Evolutionary conservation across 768 basidiomycete genomes (phyloP).

Genomic region (Boletus rubropictus): DNA sequence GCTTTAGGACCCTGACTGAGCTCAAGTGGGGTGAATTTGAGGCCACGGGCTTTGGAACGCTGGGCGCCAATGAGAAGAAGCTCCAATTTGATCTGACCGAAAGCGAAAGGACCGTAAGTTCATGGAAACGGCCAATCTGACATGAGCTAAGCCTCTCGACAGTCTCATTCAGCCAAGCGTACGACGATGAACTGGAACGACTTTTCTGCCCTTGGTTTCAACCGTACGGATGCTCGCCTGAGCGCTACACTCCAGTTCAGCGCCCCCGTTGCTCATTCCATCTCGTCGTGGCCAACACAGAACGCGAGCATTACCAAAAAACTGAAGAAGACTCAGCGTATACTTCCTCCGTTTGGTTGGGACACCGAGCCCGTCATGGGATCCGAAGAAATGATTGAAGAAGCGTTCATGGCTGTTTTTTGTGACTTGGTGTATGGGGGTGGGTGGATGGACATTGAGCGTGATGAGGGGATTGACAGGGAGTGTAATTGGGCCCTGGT

Average conservation of each 20-base stretch:
- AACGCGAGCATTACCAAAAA: slow-evolving; percentile 69
- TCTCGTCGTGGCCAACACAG: slow-evolving; percentile 70
- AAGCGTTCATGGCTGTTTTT: slow-evolving; percentile 83
- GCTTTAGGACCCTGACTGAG: slow-evolving; percentile 77
- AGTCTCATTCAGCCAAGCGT: slow-evolving; percentile 70
- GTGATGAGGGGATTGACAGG: slow-evolving; percentile 64
- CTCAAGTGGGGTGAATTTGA: slow-evolving; percentile 93
- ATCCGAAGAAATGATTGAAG: slow-evolving; percentile 78
- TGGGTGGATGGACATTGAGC: slow-evolving; percentile 79
- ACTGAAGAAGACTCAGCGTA: slow-evolving; percentile 69
- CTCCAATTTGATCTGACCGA: slow-evolving; percentile 93
- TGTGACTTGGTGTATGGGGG: slow-evolving; percentile 76
- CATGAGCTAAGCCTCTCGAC: slow-evolving; percentile 8
- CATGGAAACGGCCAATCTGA: not conserved
- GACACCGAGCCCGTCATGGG: slow-evolving; percentile 83
- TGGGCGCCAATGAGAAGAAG: slow-evolving; percentile 54
- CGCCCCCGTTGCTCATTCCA: slow-evolving; percentile 47
- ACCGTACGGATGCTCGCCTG: slow-evolving; percentile 70
- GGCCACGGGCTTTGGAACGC: slow-evolving; percentile 65
- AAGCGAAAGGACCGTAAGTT: slow-evolving; percentile 59
- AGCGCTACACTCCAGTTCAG: slow-evolving; percentile 79
- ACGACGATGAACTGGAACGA: slow-evolving; percentile 87
- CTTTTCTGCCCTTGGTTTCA: slow-evolving; percentile 79
- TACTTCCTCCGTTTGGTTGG: slow-evolving; percentile 85
- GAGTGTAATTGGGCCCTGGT: slow-evolving; percentile 94